Conservation (phyloP, 345 rosid genomes). For the Lumnitzera racemosa region DNA sequence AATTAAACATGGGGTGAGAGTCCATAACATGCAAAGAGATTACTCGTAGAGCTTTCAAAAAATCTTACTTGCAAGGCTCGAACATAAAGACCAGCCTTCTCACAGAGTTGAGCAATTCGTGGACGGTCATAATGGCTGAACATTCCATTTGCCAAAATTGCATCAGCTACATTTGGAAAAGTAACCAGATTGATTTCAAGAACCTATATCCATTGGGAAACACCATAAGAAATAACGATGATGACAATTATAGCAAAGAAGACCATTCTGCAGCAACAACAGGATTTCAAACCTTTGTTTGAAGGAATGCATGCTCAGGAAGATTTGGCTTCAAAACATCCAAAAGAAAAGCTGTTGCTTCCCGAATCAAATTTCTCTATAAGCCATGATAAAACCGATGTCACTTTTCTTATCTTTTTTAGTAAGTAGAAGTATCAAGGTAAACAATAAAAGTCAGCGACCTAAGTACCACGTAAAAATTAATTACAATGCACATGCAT, state of each 20-base stretch:
- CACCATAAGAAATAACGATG: constrained; percentile 4
- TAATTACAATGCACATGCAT: no score
- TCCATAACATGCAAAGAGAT: not conserved
- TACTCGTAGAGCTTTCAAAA: constrained; percentile 6
- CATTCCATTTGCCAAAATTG: constrained; percentile 91
- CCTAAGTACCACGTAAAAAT: no score
- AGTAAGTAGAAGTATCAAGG: no score
- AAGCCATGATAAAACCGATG: not conserved
- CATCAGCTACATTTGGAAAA: constrained; percentile 96
- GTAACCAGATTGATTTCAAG: constrained; percentile 94
- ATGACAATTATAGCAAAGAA: constrained; percentile 3
- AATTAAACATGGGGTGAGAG: no score
- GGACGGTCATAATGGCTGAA: constrained; percentile 97
- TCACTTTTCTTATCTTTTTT: no score
- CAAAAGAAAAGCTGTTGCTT: constrained; percentile 94
- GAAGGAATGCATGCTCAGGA: constrained; percentile 81
- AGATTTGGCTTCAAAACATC: constrained; percentile 94
- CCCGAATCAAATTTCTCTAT: constrained; percentile 94
- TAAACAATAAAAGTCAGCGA: no score
- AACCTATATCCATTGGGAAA: constrained; percentile 35
- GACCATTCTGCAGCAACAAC: not conserved
- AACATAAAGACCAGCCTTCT: constrained; percentile 90
- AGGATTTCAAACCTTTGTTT: constrained; percentile 58
- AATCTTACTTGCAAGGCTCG: constrained; percentile 71
- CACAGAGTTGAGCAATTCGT: constrained; percentile 96